Conservation (phyloP, 345 rosid species). For the Excoecaria agallocha region DNA sequence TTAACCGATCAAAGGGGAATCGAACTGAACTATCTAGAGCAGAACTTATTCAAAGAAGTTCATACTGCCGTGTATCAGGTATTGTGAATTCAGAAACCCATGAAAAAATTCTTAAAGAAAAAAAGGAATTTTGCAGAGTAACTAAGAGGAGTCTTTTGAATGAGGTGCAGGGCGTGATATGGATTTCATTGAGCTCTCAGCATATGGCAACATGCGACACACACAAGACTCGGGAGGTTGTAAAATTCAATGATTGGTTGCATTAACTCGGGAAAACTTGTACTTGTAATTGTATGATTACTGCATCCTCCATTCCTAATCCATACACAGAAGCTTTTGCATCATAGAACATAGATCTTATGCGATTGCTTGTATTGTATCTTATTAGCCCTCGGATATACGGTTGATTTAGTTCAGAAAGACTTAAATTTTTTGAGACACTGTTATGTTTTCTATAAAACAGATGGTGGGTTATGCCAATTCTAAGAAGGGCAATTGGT, state of each 20-base stretch:
- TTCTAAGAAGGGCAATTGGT: too few species aligned
- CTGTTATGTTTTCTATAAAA: too few species aligned
- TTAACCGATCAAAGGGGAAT: slow-evolving; percentile 85
- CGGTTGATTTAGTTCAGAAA: too few species aligned
- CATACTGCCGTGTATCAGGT: slow-evolving; percentile 93
- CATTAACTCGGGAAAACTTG: background rate
- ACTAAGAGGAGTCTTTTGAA: slow-evolving; percentile 14
- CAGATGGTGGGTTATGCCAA: too few species aligned
- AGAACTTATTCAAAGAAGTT: slow-evolving; percentile 79
- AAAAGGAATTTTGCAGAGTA: slow-evolving; percentile 6
- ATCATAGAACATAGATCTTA: background rate
- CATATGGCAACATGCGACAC: slow-evolving; percentile 76
- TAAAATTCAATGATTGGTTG: slow-evolving; percentile 61
- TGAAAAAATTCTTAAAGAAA: background rate
- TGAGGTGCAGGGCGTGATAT: slow-evolving; percentile 66
- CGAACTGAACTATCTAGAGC: slow-evolving; percentile 74
- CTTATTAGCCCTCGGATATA: too few species aligned
- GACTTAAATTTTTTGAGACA: too few species aligned
- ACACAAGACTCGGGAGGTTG: slow-evolving; percentile 68
- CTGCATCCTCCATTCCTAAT: background rate
- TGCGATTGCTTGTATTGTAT: background rate
- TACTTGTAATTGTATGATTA: background rate
- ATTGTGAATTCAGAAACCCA: slow-evolving; percentile 8
- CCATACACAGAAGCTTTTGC: background rate
- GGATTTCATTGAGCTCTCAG: slow-evolving; percentile 86